Conservation (phyloP, 352 stramenopile genomes). For the Phytopythium boreale region DNA sequence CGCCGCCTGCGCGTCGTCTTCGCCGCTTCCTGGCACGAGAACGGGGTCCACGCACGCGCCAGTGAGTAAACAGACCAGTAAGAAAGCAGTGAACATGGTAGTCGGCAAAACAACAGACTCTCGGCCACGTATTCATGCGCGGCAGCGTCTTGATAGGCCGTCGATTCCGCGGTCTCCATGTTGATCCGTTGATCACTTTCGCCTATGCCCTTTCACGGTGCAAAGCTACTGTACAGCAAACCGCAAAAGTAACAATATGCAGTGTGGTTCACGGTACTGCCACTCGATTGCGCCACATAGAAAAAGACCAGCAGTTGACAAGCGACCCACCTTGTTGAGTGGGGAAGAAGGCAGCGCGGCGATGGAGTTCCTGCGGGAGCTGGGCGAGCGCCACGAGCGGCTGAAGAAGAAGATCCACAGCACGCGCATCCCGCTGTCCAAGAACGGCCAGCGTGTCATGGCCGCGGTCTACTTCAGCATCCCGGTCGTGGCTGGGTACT, state of each 20-base stretch:
- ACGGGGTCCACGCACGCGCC: background rate
- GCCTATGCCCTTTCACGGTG: background rate
- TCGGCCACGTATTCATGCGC: background rate
- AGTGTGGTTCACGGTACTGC: background rate
- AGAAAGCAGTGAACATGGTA: too few relatives aligned
- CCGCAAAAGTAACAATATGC: background rate
- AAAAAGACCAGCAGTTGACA: background rate
- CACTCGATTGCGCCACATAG: background rate
- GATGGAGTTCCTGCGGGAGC: conserved; percentile 77
- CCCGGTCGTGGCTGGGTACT: conserved; percentile 87
- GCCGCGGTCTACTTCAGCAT: conserved; percentile 89
- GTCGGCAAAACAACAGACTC: background rate
- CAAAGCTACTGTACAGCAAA: background rate
- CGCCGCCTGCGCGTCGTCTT: background rate
- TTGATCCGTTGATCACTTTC: background rate
- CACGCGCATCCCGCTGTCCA: conserved; percentile 88
- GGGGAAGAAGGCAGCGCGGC: background rate
- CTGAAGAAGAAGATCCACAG: conserved; percentile 92
- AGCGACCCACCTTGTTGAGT: background rate
- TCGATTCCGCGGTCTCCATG: background rate
- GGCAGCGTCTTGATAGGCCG: background rate
- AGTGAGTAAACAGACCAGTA: background rate
- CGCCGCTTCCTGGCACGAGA: background rate
- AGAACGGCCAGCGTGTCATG: conserved; percentile 84
- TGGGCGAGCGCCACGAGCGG: conserved; percentile 78